A percentile compares a stretch with the other conserved stretches of the same genome.
phyloP scores from a whole-genome alignment of 768 basidiomycete species.

The Pleurotus ostreatus region DNA sequence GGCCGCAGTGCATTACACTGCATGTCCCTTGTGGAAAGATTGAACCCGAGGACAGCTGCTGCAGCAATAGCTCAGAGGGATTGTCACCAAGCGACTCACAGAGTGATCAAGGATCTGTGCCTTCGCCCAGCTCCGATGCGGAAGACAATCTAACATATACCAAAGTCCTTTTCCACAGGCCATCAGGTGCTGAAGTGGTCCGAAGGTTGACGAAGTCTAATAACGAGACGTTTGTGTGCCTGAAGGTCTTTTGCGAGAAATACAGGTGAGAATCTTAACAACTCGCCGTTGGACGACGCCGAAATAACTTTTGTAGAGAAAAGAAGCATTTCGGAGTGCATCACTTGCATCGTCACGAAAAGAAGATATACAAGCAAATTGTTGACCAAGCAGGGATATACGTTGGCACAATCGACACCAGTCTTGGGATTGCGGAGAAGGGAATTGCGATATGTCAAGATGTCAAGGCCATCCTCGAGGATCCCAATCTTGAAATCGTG shows the following conservation, averaged over 20 bases:
- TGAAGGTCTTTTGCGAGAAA: neutral
- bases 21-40: no score
- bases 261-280: no score
- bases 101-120: no score
- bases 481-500: no score
- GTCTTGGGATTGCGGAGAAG: neutral
- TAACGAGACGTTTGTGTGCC: neutral
- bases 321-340: neutral
- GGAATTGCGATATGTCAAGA: neutral
- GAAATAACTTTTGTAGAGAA: no score
- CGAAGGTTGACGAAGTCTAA: neutral
- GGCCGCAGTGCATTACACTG: no score
- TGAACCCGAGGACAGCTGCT: no score
- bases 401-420: neutral
- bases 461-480: neutral
- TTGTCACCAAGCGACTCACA: no score
- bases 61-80: no score
- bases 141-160: no score
- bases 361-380: neutral
- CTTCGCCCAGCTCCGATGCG: no score
- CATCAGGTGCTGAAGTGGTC: neutral
- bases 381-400: neutral
- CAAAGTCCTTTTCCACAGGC: neutral
- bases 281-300: no score
- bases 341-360: neutral